Conservation (phyloP, 73 alveolate genomes). For the Paramecium sonneborni region DNA sequence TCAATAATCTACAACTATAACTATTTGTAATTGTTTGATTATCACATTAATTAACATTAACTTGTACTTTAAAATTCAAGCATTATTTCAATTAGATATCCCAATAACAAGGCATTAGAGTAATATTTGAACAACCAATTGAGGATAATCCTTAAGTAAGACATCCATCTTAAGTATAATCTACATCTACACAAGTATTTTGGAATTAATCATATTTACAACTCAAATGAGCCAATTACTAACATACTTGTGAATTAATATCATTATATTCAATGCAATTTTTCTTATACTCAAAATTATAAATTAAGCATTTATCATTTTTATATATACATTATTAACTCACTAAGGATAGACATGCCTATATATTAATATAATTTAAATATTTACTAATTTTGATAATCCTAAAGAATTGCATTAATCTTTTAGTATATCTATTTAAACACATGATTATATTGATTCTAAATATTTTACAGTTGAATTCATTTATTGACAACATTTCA, state of each 20-base stretch:
- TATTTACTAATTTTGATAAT: background rate
- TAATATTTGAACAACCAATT: background rate
- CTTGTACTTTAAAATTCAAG: background rate
- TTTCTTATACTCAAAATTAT: background rate
- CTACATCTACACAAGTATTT: background rate
- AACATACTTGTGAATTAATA: background rate
- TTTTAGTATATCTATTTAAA: background rate
- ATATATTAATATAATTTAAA: background rate
- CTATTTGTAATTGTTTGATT: background rate
- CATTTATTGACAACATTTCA: background rate
- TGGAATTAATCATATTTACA: background rate
- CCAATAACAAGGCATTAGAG: constrained; percentile 12
- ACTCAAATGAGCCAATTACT: background rate
- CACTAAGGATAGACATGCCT: background rate
- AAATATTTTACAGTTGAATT: background rate
- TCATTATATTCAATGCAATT: background rate
- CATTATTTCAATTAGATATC: background rate
- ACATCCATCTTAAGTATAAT: background rate
- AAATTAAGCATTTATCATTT: background rate
- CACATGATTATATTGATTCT: background rate
- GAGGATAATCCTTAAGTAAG: background rate
- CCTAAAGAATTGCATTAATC: background rate
- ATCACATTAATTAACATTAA: background rate
- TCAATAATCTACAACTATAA: background rate
- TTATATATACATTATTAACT: background rate